These are phyloP conservation scores for Cyclotella cryptica DNA, from an alignment of 108 stramenopile species.

Conservation along the genomic window DNA sequence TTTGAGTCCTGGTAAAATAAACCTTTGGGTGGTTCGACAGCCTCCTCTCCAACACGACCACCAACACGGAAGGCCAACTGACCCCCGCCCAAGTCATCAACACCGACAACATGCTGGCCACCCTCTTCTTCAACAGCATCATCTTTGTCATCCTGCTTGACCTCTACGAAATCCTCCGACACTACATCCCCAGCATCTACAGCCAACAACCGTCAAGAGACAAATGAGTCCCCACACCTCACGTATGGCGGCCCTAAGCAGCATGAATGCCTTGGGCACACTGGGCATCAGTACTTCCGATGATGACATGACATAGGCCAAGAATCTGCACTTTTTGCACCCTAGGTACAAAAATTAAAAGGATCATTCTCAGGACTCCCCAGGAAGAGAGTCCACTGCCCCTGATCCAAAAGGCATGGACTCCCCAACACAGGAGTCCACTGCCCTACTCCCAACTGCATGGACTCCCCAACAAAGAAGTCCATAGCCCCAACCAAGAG, in stretches of 20 bases:
- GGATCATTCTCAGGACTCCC: no score
- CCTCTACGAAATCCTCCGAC: slow-evolving; percentile 73
- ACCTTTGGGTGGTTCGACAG: slow-evolving; percentile 36
- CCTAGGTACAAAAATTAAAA: no score
- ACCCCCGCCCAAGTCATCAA: slow-evolving; percentile 65
- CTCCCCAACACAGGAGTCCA: no score
- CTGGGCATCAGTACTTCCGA: not conserved
- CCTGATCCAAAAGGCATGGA: no score
- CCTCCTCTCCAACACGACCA: slow-evolving; percentile 31
- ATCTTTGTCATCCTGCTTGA: slow-evolving; percentile 73
- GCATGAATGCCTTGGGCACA: slow-evolving; percentile 2
- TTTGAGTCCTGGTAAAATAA: not conserved
- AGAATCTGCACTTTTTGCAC: no score
- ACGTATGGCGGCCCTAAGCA: not conserved
- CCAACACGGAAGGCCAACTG: slow-evolving; percentile 25
- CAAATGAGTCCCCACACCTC: not conserved
- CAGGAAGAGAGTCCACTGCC: no score
- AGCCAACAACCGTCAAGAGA: slow-evolving; percentile 21
- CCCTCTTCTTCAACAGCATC: slow-evolving; percentile 67
- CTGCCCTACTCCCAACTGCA: no score
- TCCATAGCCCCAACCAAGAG: no score
- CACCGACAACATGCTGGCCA: slow-evolving; percentile 74
- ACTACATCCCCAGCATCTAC: slow-evolving; percentile 79
- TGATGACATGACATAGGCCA: no score
- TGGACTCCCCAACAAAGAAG: no score